A percentile compares a stretch with the other conserved stretches of the same genome.
These are phyloP conservation scores for Irpex rosettiformis DNA, from an alignment of 1,284 basidiomycete species.

Conservation along the genomic window DNA sequence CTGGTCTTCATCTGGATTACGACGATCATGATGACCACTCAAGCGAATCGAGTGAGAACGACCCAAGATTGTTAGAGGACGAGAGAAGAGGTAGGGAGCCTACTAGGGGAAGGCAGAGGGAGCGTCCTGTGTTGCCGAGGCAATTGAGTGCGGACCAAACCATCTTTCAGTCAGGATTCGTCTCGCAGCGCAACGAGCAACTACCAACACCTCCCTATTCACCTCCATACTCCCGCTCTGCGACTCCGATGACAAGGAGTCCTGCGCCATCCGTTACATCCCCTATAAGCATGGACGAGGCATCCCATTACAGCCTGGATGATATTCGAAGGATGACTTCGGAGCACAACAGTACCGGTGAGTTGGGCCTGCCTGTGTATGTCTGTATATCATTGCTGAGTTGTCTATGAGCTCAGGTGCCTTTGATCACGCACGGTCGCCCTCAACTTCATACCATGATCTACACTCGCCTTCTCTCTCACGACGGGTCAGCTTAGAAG, in stretches of 20 bases:
- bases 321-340: constrained; percentile 20
- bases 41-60: constrained; percentile 24
- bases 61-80: constrained; percentile 9
- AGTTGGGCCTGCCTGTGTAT: neutral
- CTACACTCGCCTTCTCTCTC: constrained; percentile 22
- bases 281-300: constrained; percentile 20
- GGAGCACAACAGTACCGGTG: constrained; percentile 20
- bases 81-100: constrained; percentile 17
- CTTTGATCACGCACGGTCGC: neutral
- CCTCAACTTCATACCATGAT: neutral
- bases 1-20: constrained; percentile 44
- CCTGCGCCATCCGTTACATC: constrained; percentile 21
- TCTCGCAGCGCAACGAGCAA: constrained; percentile 25
- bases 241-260: constrained; percentile 20
- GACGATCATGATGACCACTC: constrained; percentile 39
- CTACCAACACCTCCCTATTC: constrained; percentile 30
- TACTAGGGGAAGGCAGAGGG: constrained; percentile 9
- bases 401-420: neutral
- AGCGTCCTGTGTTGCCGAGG: constrained; percentile 13
- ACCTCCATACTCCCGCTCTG: constrained; percentile 23
- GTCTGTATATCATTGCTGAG: neutral
- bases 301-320: constrained; percentile 19
- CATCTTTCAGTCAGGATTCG: constrained; percentile 27
- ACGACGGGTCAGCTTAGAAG: constrained; percentile 28
- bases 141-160: constrained; percentile 34